Conservation (phyloP, 305 asterid species). For the Solanum hybrid region DNA sequence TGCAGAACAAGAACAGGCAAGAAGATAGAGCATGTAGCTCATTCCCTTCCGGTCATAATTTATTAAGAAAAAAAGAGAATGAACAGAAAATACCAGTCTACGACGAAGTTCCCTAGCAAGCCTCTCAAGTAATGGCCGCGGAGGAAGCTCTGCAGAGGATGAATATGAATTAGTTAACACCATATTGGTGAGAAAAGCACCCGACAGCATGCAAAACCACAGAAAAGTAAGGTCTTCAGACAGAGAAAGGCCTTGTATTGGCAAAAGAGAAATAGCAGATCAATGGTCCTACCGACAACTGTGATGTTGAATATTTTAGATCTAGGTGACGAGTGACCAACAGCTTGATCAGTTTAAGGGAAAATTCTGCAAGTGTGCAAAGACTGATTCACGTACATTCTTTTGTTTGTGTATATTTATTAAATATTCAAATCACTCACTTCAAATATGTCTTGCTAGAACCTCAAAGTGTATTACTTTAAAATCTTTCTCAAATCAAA, state of each 20-base stretch:
- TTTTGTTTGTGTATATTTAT: not conserved
- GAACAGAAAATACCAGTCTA: slow-evolving; percentile 46
- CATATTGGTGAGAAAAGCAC: not conserved
- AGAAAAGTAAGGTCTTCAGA: not conserved
- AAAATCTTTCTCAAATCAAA: not conserved
- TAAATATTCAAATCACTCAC: not conserved
- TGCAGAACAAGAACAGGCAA: not conserved
- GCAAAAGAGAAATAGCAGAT: not conserved
- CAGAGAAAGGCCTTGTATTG: not conserved
- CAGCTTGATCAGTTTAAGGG: not conserved
- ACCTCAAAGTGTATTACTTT: not conserved
- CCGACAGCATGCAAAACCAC: not conserved
- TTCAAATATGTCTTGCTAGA: not conserved
- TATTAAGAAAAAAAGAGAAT: not conserved
- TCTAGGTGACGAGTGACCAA: not conserved
- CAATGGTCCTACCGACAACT: not conserved
- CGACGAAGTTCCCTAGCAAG: slow-evolving; percentile 81
- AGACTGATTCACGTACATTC: not conserved
- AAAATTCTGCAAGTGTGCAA: not conserved
- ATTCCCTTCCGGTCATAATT: not conserved
- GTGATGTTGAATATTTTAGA: not conserved
- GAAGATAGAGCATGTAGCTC: not conserved
- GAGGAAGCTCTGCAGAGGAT: slow-evolving; percentile 72
- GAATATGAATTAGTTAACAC: not conserved
- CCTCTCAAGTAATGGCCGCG: slow-evolving; percentile 82